Conservation (phyloP, 148 eudicot species). For the Fagopyrum tataricum region DNA sequence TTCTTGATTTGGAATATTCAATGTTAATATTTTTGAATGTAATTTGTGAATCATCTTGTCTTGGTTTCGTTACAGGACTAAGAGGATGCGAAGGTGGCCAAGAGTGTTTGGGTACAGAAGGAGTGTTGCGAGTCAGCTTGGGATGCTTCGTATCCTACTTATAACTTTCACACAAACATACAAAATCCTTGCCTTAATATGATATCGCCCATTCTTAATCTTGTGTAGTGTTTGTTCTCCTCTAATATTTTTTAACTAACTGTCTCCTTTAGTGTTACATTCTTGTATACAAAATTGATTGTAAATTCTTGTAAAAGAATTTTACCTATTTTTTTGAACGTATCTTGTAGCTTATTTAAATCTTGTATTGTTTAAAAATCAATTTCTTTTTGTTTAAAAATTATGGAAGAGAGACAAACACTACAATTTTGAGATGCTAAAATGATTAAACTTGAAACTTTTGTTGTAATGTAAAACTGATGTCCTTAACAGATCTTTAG, state of each 20-base stretch:
- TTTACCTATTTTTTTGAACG: too few relatives aligned
- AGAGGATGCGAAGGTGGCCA: conserved; percentile 54
- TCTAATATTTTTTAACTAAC: too few relatives aligned
- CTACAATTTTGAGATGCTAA: background rate
- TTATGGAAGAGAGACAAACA: too few relatives aligned
- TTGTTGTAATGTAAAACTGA: background rate
- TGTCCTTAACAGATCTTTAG: background rate
- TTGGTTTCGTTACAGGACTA: conserved; percentile 20
- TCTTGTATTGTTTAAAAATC: too few relatives aligned
- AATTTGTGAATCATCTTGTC: too few relatives aligned
- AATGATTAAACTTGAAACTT: background rate
- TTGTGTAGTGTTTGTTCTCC: too few relatives aligned
- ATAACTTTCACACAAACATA: background rate
- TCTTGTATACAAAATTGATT: too few relatives aligned
- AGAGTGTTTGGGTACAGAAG: conserved; percentile 73
- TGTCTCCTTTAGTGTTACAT: too few relatives aligned
- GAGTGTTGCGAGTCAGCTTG: conserved; percentile 72
- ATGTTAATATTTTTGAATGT: background rate
- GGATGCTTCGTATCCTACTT: conserved; percentile 80
- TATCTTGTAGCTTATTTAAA: too few relatives aligned
- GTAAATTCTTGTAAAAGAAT: too few relatives aligned
- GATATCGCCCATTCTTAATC: too few relatives aligned
- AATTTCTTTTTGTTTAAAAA: background rate
- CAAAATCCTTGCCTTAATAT: background rate
- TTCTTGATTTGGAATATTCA: background rate